Percentiles rank a stretch among this genome's conserved stretches.
phyloP scores from a whole-genome alignment of 23 red algal genomes.

The Agarophyton chilense region DNA sequence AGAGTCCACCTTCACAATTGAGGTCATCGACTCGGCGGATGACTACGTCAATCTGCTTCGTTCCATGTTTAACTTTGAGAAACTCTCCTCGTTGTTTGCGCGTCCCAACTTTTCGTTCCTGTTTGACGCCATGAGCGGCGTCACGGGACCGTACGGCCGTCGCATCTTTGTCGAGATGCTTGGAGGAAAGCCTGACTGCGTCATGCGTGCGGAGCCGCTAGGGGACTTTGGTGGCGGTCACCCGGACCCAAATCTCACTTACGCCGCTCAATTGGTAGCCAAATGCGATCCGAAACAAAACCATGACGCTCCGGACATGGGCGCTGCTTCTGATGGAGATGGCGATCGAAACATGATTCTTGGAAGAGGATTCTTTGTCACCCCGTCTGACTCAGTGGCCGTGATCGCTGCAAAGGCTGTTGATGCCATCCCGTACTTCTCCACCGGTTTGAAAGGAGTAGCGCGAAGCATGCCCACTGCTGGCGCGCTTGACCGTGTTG shows the following conservation, averaged over 20 bases:
- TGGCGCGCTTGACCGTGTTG: conserved; percentile 85
- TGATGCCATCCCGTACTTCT: conserved; percentile 86
- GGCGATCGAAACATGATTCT: conserved; percentile 99
- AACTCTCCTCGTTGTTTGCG: conserved; percentile 50
- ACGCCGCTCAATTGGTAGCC: conserved; percentile 88
- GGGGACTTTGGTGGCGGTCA: conserved; percentile 98
- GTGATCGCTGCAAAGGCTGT: conserved; percentile 84
- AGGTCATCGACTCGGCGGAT: conserved; percentile 90
- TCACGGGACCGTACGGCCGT: conserved; percentile 87
- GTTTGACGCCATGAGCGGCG: conserved; percentile 94
- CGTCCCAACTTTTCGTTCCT: conserved; percentile 83
- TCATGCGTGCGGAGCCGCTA: conserved; percentile 73
- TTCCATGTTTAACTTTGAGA: conserved; percentile 93
- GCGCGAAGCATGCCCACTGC: conserved; percentile 97
- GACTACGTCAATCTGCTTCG: conserved; percentile 85
- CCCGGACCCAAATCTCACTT: conserved; percentile 95
- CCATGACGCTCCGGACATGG: conserved; percentile 73
- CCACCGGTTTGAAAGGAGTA: conserved; percentile 73
- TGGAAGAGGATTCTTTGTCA: conserved; percentile 94
- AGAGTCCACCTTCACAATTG: conserved; percentile 66
- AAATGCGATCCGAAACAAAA: conserved; percentile 65
- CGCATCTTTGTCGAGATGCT: conserved; percentile 89
- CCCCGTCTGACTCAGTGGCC: conserved; percentile 93
- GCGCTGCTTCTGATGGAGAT: conserved; percentile 96
- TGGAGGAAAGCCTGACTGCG: conserved; percentile 48